These are phyloP conservation scores for Echium plantagineum DNA, from an alignment of 257 asterid genomes.

Conservation along the genomic window DNA sequence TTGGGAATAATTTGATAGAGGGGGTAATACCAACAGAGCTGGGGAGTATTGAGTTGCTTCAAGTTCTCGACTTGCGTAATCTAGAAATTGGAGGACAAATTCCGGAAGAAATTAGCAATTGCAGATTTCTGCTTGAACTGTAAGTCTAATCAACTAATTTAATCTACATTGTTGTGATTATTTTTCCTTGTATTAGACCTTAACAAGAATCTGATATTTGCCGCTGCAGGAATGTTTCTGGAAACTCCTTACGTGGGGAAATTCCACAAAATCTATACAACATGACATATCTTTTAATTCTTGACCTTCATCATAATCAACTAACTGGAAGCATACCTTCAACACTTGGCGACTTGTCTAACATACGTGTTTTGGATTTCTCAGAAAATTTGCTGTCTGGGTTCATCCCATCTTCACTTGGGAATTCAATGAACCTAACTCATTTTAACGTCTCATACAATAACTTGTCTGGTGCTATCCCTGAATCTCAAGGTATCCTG, in stretches of 20 bases:
- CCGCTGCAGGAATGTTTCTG: conserved; percentile 65
- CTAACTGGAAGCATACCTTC: conserved; percentile 57
- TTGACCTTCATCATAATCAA: conserved; percentile 64
- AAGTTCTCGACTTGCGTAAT: conserved; percentile 68
- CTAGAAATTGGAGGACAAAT: conserved; percentile 55
- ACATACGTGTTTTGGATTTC: conserved; percentile 51
- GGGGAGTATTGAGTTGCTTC: conserved; percentile 72
- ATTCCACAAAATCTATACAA: conserved; percentile 50
- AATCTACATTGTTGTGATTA: neutral
- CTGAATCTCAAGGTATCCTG: conserved; percentile 41
- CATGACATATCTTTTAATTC: conserved; percentile 54
- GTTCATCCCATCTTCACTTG: conserved; percentile 48
- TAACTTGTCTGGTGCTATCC: conserved; percentile 67
- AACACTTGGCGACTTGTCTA: conserved; percentile 50
- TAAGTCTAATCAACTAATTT: conserved; percentile 30
- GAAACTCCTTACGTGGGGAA: conserved; percentile 48
- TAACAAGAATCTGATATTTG: conserved; percentile 5
- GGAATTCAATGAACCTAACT: conserved; percentile 40
- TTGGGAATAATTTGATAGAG: conserved; percentile 50
- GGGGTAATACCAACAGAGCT: conserved; percentile 59
- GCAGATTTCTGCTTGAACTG: conserved; percentile 82
- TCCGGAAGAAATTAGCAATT: conserved; percentile 55
- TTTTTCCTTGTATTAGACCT: conserved; percentile 7
- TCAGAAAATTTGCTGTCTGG: conserved; percentile 55
- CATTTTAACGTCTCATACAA: conserved; percentile 74